Evolutionary conservation across 768 basidiomycete species (phyloP).

Genomic region (Kwoniella europaea): DNA sequence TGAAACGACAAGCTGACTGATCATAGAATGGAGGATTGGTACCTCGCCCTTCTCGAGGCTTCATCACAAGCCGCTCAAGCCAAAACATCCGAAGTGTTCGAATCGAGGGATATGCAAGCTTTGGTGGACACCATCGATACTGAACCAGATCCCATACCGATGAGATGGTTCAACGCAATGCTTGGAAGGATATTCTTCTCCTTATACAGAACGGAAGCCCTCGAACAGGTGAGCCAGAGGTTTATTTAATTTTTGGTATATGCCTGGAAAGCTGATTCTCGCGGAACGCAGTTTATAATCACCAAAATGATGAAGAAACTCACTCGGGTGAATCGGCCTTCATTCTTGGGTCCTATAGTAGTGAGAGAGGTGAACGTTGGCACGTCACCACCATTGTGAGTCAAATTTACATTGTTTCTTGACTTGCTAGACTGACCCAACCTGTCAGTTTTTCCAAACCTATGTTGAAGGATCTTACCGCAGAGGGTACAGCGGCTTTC

Average conservation of each 20-base stretch:
- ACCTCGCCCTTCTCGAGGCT: conserved; percentile 65
- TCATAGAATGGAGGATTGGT: conserved; percentile 90
- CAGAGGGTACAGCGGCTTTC: conserved; percentile 87
- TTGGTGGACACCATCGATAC: conserved; percentile 85
- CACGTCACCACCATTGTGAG: conserved; percentile 67
- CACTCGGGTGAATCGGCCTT: conserved; percentile 84
- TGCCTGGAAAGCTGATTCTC: conserved; percentile 14
- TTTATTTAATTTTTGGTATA: conserved; percentile 4
- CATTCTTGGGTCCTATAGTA: conserved; percentile 79
- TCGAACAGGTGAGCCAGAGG: conserved; percentile 64
- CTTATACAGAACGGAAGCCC: conserved; percentile 77
- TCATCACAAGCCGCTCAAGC: conserved; percentile 42
- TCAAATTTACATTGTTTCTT: not conserved
- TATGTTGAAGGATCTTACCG: conserved; percentile 95
- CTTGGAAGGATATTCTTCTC: conserved; percentile 91
- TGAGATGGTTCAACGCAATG: conserved; percentile 96
- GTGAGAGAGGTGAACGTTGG: conserved; percentile 91
- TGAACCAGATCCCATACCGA: conserved; percentile 93
- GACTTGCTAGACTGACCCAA: conserved; percentile 2
- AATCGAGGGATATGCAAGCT: conserved; percentile 75
- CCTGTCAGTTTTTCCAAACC: conserved; percentile 79
- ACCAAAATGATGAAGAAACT: conserved; percentile 90
- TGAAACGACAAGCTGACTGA: conserved; percentile 1
- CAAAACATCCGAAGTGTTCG: conserved; percentile 67
- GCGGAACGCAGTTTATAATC: conserved; percentile 68